Percentiles rank a stretch among this genome's conserved stretches.
Conservation (phyloP, 495 filamentous ascomycete species). For the Aspergillus baeticus region DNA sequence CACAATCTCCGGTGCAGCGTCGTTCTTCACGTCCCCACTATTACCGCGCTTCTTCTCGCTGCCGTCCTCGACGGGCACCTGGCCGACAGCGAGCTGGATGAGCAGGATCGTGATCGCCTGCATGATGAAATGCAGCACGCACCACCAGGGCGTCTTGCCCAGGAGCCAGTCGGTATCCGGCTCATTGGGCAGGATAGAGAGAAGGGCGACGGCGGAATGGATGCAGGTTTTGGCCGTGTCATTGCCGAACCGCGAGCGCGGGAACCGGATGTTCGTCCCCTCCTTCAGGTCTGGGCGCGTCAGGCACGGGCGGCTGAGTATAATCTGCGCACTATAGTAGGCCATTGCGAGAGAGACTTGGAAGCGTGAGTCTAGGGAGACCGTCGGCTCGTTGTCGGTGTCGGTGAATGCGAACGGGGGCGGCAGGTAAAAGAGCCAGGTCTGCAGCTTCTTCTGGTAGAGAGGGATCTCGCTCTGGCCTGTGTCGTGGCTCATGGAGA, state of each 20-base stretch:
- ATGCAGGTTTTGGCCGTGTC: conserved; percentile 50
- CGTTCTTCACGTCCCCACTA: neutral
- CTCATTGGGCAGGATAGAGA: conserved; percentile 45
- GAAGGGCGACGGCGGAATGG: conserved; percentile 44
- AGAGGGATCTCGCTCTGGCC: conserved; percentile 3
- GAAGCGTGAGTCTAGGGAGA: conserved; percentile 31
- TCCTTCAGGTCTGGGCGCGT: conserved; percentile 22
- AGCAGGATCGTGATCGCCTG: conserved; percentile 56
- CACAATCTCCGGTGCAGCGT: conserved; percentile 35
- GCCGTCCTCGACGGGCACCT: conserved; percentile 29
- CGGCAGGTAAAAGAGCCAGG: conserved; percentile 26
- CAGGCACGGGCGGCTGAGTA: conserved; percentile 59
- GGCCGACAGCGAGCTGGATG: conserved; percentile 50
- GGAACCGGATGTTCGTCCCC: neutral
- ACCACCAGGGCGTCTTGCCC: conserved; percentile 56
- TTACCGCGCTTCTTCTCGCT: neutral
- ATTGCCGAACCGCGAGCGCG: conserved; percentile 38
- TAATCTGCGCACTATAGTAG: conserved; percentile 54
- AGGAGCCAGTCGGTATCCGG: conserved; percentile 40
- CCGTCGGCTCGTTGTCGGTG: conserved; percentile 20
- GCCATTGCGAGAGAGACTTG: conserved; percentile 39
- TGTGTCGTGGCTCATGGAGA: conserved; percentile 11
- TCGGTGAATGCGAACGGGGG: conserved; percentile 27
- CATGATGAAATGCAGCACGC: conserved; percentile 58
- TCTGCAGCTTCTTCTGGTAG: conserved; percentile 19